phyloP scores from a whole-genome alignment of 2,329 filamentous ascomycete species.

The Colletotrichum neosansevieriae region DNA sequence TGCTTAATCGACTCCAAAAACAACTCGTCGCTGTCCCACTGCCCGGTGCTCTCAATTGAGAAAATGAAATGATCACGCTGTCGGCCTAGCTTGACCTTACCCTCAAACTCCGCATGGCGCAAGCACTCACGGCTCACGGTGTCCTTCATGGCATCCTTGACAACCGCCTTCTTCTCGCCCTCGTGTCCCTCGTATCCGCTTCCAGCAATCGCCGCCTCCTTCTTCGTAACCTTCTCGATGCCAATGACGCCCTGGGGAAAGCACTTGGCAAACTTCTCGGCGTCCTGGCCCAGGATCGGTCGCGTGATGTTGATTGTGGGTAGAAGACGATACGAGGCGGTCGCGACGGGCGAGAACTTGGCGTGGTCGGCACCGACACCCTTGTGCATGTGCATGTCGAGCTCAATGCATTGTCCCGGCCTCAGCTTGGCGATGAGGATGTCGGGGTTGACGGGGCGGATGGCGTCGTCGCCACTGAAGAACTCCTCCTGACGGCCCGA shows the following conservation, averaged over 20 bases:
- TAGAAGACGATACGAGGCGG: conserved; percentile 90
- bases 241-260: conserved; percentile 91
- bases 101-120: conserved; percentile 91
- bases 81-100: conserved; percentile 93
- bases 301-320: conserved; percentile 86
- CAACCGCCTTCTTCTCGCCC: conserved; percentile 89
- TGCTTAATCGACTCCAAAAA: conserved; percentile 91
- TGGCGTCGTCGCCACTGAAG: conserved; percentile 76
- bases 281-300: conserved; percentile 89
- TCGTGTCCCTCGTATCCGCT: conserved; percentile 79
- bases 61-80: conserved; percentile 98
- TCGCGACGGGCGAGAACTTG: conserved; percentile 97
- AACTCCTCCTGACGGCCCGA: conserved; percentile 75
- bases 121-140: conserved; percentile 95
- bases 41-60: conserved; percentile 92
- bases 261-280: conserved; percentile 88
- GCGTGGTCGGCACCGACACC: conserved; percentile 94
- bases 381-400: conserved; percentile 94
- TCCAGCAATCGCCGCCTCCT: conserved; percentile 71
- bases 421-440: conserved; percentile 95
- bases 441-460: conserved; percentile 86
- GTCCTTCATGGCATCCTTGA: conserved; percentile 89
- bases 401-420: conserved; percentile 86
- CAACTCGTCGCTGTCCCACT: conserved; percentile 93
- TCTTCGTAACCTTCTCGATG: conserved; percentile 76